Evolutionary conservation across 148 eudicot genomes (phyloP).

Genomic region (Nepenthes gracilis): DNA sequence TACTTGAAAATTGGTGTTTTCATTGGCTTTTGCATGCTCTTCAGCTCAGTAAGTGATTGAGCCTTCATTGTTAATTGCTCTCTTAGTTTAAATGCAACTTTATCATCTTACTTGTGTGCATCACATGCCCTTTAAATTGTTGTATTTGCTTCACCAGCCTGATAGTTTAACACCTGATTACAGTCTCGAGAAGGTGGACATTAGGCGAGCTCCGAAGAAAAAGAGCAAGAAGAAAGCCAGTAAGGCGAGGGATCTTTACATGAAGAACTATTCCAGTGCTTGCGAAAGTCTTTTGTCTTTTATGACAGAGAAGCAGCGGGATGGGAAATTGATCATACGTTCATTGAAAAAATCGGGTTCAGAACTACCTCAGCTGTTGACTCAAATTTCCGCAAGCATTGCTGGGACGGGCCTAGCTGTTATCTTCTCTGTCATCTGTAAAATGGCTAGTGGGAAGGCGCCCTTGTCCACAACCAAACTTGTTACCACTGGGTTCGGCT

Average conservation of each 20-base stretch:
- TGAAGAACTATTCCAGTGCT: constrained; percentile 40
- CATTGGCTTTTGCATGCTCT: too few species aligned
- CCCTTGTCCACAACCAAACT: constrained; percentile 46
- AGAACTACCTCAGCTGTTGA: constrained; percentile 53
- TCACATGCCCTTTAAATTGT: too few species aligned
- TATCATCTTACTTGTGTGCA: too few species aligned
- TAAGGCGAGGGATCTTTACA: constrained; percentile 31
- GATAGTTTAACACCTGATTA: constrained; percentile 1
- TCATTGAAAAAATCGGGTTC: constrained; percentile 63
- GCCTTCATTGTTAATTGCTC: too few species aligned
- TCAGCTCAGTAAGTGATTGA: too few species aligned
- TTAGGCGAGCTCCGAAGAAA: constrained; percentile 22
- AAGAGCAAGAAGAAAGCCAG: constrained; percentile 24
- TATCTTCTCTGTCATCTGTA: constrained; percentile 46
- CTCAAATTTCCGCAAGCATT: constrained; percentile 67
- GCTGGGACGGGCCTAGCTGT: constrained; percentile 83
- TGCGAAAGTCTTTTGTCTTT: constrained; percentile 69
- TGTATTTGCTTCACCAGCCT: too few species aligned
- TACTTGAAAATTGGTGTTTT: too few species aligned
- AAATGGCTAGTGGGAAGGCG: constrained; percentile 36
- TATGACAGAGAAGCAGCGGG: constrained; percentile 42
- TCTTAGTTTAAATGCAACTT: too few species aligned
- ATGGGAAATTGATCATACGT: constrained; percentile 27
- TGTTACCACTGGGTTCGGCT: constrained; percentile 44
- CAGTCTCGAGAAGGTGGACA: constrained; percentile 38